Evolutionary conservation across 345 rosid genomes (phyloP).

Genomic region (Gynandropsis gynandra): DNA sequence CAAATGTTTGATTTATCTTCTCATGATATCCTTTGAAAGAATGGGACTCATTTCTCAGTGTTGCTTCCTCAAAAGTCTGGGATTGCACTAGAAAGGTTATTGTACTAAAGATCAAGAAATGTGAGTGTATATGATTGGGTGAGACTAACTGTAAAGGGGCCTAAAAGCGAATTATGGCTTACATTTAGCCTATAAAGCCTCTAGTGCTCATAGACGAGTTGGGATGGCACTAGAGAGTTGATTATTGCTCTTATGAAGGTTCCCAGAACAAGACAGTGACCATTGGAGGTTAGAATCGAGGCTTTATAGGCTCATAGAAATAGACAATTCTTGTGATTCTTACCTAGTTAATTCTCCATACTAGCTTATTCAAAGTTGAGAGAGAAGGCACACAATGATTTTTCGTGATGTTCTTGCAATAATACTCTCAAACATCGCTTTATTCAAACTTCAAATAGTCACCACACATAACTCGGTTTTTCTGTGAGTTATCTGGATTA

Average conservation of each 20-base stretch:
- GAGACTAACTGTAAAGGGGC: slow-evolving; percentile 37
- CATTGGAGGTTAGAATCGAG: slow-evolving; percentile 29
- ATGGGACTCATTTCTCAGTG: slow-evolving; percentile 20
- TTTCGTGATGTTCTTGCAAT: too few species aligned
- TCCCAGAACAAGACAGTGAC: slow-evolving; percentile 45
- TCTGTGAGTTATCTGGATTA: too few species aligned
- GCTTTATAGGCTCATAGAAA: too few species aligned
- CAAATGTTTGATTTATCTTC: too few species aligned
- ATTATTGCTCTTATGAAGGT: slow-evolving; percentile 52
- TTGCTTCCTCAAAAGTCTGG: slow-evolving; percentile 43
- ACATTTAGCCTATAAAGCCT: slow-evolving; percentile 46
- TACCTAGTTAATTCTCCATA: too few species aligned
- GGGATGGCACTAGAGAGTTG: slow-evolving; percentile 43
- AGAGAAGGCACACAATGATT: too few species aligned
- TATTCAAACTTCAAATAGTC: too few species aligned
- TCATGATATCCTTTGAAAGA: slow-evolving; percentile 25
- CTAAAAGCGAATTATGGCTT: slow-evolving; percentile 46
- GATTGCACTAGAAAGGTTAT: slow-evolving; percentile 53
- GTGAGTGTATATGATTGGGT: slow-evolving; percentile 34
- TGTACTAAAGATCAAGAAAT: slow-evolving; percentile 44
- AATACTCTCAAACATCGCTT: too few species aligned
- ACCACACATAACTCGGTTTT: too few species aligned
- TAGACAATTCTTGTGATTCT: too few species aligned
- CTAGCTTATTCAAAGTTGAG: too few species aligned
- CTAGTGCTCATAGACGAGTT: slow-evolving; percentile 41